Conservation (phyloP, 2,329 filamentous ascomycete species). For the Colletotrichum liaoningense region DNA sequence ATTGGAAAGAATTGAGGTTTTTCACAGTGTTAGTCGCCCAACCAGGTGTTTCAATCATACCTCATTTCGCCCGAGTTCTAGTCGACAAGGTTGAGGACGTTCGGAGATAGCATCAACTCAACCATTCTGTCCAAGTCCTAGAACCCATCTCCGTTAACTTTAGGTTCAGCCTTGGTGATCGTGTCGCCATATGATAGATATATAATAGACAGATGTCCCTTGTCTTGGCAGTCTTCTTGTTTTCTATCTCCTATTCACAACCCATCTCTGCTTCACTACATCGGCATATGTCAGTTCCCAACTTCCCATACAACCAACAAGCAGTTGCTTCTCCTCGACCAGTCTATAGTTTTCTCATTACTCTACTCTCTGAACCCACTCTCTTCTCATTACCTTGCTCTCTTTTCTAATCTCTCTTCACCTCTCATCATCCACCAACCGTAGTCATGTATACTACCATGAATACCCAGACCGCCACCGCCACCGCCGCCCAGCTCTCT, state of each 20-base stretch:
- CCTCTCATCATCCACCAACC: neutral
- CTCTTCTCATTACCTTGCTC: too few relatives aligned
- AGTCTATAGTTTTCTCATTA: neutral
- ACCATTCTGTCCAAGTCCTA: neutral
- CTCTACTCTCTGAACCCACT: neutral
- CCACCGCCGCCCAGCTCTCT: neutral
- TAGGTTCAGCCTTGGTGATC: neutral
- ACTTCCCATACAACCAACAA: neutral
- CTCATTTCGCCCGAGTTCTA: neutral
- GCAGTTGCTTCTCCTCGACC: neutral
- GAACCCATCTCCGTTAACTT: neutral
- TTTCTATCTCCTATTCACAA: neutral
- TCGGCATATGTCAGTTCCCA: neutral
- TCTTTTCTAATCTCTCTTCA: too few relatives aligned
- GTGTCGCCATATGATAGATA: neutral
- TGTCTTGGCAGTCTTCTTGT: neutral
- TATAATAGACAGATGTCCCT: neutral
- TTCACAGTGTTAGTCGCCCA: neutral
- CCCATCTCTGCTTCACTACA: neutral
- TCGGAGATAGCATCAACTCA: neutral
- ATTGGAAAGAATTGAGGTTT: neutral
- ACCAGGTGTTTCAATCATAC: neutral
- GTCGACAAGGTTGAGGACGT: neutral
- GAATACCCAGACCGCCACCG: neutral
- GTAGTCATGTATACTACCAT: neutral